Evolutionary conservation across 108 stramenopile genomes (phyloP).

Genomic region (Skeletonema costatum): DNA sequence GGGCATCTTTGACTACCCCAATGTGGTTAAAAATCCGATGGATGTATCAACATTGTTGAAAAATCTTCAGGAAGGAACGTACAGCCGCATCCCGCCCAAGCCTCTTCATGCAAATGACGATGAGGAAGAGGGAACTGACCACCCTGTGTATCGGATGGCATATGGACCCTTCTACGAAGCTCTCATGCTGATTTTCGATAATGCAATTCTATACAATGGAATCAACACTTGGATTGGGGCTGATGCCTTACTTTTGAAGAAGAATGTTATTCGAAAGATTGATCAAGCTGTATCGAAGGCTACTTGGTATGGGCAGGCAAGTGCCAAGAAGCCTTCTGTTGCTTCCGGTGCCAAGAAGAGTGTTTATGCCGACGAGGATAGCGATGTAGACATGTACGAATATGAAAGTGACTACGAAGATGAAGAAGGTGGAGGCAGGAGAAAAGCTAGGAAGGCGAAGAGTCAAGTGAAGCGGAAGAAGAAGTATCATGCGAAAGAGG

Average conservation of each 20-base stretch:
- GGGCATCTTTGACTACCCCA: constrained; percentile 86
- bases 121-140: constrained; percentile 24
- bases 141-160: constrained; percentile 64
- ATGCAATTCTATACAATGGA: constrained; percentile 83
- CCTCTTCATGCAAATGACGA: constrained; percentile 24
- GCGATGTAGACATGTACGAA: constrained; percentile 81
- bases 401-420: constrained; percentile 82
- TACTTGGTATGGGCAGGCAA: constrained; percentile 8
- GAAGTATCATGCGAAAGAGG: constrained; percentile 16
- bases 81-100: constrained; percentile 70
- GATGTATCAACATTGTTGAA: constrained; percentile 87
- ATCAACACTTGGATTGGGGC: constrained; percentile 73
- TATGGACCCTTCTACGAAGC: constrained; percentile 78
- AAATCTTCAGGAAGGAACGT: constrained; percentile 81
- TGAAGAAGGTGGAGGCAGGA: constrained; percentile 37
- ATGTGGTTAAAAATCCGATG: constrained; percentile 93
- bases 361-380: constrained; percentile 75
- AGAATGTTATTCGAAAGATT: constrained; percentile 59
- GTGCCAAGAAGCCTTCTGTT: constrained; percentile 28
- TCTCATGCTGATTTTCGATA: constrained; percentile 82
- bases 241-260: constrained; percentile 62
- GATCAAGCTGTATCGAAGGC: constrained; percentile 45
- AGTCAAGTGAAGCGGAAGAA: background rate
- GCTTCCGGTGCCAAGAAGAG: constrained; percentile 47
- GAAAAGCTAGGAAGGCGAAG: constrained; percentile 21